These are phyloP conservation scores for Picea glauca DNA, from an alignment of 75 land plant genomes.

Conservation along the genomic window DNA sequence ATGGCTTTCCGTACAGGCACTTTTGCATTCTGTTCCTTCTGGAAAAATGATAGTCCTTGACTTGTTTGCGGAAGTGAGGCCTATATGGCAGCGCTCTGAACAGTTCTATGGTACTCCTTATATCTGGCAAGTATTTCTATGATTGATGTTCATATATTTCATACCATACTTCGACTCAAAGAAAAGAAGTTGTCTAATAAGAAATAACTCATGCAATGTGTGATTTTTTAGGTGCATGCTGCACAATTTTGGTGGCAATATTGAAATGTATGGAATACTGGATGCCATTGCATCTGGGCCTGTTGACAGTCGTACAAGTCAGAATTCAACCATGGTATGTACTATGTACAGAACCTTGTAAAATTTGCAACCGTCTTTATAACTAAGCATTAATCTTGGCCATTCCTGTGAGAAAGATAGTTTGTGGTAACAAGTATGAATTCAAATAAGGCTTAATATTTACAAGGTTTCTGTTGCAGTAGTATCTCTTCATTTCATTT, in stretches of 20 bases:
- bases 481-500: neutral
- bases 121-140: constrained; percentile 54
- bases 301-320: constrained; percentile 69
- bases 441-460: neutral
- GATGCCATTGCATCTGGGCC: constrained; percentile 89
- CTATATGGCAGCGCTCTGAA: constrained; percentile 80
- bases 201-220: neutral
- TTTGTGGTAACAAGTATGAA: neutral
- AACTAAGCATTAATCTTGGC: neutral
- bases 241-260: constrained; percentile 98
- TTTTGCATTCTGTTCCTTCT: constrained; percentile 92
- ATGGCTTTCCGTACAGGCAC: constrained; percentile 55
- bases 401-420: neutral
- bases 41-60: constrained; percentile 98
- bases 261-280: constrained; percentile 95
- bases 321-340: constrained; percentile 91
- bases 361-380: neutral
- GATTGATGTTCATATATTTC: neutral
- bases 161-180: neutral
- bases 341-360: constrained; percentile 17
- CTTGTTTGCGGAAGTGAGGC: constrained; percentile 95
- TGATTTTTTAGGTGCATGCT: constrained; percentile 79
- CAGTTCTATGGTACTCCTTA: constrained; percentile 96
- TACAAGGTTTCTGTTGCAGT: neutral
- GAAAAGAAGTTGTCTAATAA: neutral